Percentiles rank a stretch among this genome's conserved stretches.
These are phyloP conservation scores for Macrolepiota albuminosa DNA, from an alignment of 768 basidiomycete genomes.

Conservation along the genomic window DNA sequence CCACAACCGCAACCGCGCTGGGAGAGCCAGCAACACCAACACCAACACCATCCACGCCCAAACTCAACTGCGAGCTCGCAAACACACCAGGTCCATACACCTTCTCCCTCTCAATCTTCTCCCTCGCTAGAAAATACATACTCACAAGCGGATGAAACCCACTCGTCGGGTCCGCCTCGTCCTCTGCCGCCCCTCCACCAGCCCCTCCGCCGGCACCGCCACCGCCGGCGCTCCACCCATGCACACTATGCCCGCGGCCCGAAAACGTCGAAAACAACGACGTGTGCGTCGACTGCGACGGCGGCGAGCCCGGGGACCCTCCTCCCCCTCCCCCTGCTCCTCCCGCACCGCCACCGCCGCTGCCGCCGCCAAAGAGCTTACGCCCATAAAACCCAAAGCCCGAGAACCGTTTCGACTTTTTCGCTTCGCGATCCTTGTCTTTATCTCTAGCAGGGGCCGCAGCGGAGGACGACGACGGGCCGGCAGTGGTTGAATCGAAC, in stretches of 20 bases:
- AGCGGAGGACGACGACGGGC: neutral
- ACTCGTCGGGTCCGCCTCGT: slow-evolving; percentile 69
- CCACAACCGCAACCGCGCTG: slow-evolving; percentile 5
- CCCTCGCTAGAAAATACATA: slow-evolving; percentile 93
- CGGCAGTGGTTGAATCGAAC: slow-evolving; percentile 30
- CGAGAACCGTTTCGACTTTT: slow-evolving; percentile 80
- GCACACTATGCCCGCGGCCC: neutral
- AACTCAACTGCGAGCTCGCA: slow-evolving; percentile 85
- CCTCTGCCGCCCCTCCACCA: too few species aligned
- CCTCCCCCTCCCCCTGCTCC: too few species aligned
- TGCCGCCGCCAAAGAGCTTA: slow-evolving; percentile 68
- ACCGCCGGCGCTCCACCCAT: neutral
- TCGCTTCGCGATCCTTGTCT: slow-evolving; percentile 31
- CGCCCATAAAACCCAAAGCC: slow-evolving; percentile 93
- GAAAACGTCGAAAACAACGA: slow-evolving; percentile 3
- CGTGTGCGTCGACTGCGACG: slow-evolving; percentile 25
- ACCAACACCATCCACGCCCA: slow-evolving; percentile 17
- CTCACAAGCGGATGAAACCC: slow-evolving; percentile 95
- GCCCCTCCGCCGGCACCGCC: too few species aligned
- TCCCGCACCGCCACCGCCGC: neutral
- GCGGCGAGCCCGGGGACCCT: slow-evolving; percentile 51
- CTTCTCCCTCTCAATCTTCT: slow-evolving; percentile 91
- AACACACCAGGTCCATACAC: slow-evolving; percentile 95
- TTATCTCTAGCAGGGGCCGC: neutral
- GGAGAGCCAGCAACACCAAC: too few species aligned